Evolutionary conservation across 768 basidiomycete species (phyloP), one percentile per base, ranked within the genome.

Genomic region (Lepiota brunneoincarnata): DNA sequence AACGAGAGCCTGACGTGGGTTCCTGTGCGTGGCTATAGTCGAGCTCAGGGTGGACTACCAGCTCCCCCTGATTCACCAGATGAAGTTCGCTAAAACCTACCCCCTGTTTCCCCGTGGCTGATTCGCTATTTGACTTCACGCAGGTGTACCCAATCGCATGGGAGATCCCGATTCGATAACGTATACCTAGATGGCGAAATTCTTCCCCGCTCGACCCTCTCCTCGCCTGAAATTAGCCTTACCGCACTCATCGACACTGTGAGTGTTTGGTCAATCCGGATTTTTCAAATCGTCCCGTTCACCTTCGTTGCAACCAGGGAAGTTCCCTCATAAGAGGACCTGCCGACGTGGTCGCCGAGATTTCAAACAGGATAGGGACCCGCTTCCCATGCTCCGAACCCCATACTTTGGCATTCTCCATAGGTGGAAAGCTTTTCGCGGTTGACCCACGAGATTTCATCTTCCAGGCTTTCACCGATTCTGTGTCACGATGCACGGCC

Each of bases 251-350:
- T 91, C 23, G 89, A 91, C 60, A 91, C 90, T 2, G 89, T 89
- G 49, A 47, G 76, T 64, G 35, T 54, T 58, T 35, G 11, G 28
- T 38, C 34, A 42, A 21, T 26, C 6, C 15, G 9, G 18, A 5
- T 4, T 37, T n/a, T 17, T 34, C 24, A 26, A 34, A 21, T 28
- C 14, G 34, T 40, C 44, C 7, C 41, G 9, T 23, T 17, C 11
- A 37, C 20, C 23, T 23, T 11, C 17, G 18, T 50, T 26, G 26
- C 21, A 23, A 43, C 26, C 53, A 89, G 87, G 89, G 90, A 0
- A 90, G 84, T 69, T 89, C 88, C 7, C 77, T 89, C 39, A 75
- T 92, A 49, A 86, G 89, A 20, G 89, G 88, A 7, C 89, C 88
- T 0, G 64, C 75, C 4, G 89, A 91, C 56, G 75, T 89, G 7